phyloP scores from a whole-genome alignment of 441 rosid species.

The Jatropha multifida region DNA sequence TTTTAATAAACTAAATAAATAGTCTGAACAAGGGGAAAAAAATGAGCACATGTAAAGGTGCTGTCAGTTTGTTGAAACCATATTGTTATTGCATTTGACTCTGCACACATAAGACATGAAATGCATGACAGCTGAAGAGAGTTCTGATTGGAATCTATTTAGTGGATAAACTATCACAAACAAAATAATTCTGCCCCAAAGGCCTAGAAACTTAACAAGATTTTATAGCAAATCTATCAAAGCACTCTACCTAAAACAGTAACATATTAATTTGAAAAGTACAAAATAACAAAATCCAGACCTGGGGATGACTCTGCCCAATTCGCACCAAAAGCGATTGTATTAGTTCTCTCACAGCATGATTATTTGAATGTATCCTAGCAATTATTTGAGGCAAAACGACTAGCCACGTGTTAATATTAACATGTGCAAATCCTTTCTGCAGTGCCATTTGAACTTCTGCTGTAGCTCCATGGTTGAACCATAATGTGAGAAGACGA shows the following conservation, averaged over 20 bases:
- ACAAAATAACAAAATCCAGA: conserved; percentile 33
- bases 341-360: conserved; percentile 91
- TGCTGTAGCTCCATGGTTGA: conserved; percentile 94
- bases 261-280: conserved; percentile 9
- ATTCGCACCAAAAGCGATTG: conserved; percentile 96
- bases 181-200: not conserved
- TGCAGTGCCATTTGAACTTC: conserved; percentile 92
- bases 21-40: not conserved
- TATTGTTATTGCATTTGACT: too few species aligned
- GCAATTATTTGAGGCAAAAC: conserved; percentile 99
- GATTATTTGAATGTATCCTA: conserved; percentile 97
- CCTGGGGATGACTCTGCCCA: conserved; percentile 99
- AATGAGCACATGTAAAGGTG: not conserved
- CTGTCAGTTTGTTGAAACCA: not conserved
- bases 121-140: not conserved
- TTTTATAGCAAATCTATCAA: not conserved
- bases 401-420: conserved; percentile 98
- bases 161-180: not conserved
- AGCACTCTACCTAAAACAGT: not conserved
- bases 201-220: not conserved
- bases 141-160: not conserved
- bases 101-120: not conserved
- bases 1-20: not conserved
- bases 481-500: conserved; percentile 99
- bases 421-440: conserved; percentile 88